A percentile compares a stretch with the other conserved stretches of the same genome.
phyloP scores from a whole-genome alignment of 2,329 filamentous ascomycete genomes.

The Sclerotiophoma versabilis region DNA sequence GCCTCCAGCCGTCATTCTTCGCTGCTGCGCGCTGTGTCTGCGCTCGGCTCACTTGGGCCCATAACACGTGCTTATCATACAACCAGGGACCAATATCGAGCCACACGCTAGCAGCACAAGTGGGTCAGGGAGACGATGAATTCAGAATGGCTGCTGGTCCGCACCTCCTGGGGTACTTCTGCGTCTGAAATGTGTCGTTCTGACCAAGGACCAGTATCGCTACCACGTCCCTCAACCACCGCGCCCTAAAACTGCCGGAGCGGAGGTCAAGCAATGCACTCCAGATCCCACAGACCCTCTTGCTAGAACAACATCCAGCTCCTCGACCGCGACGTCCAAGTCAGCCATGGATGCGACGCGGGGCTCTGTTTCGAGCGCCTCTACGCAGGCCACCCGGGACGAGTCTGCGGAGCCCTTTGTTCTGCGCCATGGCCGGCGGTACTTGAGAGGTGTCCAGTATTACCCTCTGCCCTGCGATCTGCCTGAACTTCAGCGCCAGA shows the following conservation, averaged over 20 bases:
- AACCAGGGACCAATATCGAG: constrained; percentile 44
- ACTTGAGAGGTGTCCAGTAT: constrained; percentile 73
- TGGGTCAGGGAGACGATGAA: constrained; percentile 44
- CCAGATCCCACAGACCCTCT: constrained; percentile 47
- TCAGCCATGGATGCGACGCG: constrained; percentile 47
- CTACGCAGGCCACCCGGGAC: constrained; percentile 43
- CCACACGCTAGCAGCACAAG: constrained; percentile 42
- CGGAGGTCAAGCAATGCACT: constrained; percentile 48
- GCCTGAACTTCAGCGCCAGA: constrained; percentile 85
- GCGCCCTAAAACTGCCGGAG: constrained; percentile 37
- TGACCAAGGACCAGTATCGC: constrained; percentile 41
- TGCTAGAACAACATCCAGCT: constrained; percentile 43
- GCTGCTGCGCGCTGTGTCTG: constrained; percentile 11
- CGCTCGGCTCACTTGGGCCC: constrained; percentile 27
- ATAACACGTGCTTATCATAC: constrained; percentile 45
- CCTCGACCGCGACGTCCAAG: constrained; percentile 20
- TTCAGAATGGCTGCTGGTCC: constrained; percentile 49
- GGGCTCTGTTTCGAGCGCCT: constrained; percentile 49
- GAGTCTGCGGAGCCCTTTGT: constrained; percentile 60
- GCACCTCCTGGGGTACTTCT: constrained; percentile 22
- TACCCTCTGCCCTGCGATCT: constrained; percentile 93
- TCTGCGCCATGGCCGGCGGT: constrained; percentile 79
- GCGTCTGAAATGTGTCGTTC: constrained; percentile 2
- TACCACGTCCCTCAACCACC: constrained; percentile 27
- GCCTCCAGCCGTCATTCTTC: not conserved